Percentiles rank a stretch among this genome's conserved stretches.
These are phyloP conservation scores for Lentinula aciculospora DNA, from an alignment of 768 basidiomycete genomes.

Conservation along the genomic window DNA sequence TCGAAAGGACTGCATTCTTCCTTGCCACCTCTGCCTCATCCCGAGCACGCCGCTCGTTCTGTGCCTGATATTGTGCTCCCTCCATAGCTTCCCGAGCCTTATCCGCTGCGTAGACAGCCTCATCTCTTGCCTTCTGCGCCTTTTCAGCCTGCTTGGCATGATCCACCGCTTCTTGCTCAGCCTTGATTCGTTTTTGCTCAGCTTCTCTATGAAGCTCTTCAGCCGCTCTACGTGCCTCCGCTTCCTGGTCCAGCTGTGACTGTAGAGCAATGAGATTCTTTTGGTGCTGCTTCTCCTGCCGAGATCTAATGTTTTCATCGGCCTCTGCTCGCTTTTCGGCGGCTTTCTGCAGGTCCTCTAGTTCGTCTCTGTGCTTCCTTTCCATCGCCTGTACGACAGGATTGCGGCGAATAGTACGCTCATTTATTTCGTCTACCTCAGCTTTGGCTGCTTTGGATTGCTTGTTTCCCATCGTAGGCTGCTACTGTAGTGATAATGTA, in stretches of 20 bases:
- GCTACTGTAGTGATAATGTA: background rate
- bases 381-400: background rate
- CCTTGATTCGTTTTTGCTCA: background rate
- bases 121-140: conserved; percentile 1
- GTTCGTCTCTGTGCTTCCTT: conserved; percentile 1
- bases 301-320: background rate
- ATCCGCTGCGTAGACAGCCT: background rate
- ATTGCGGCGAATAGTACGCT: background rate
- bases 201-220: conserved; percentile 1
- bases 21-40: background rate
- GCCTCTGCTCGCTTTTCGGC: background rate
- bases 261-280: background rate
- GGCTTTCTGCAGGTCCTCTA: background rate
- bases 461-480: background rate
- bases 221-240: background rate
- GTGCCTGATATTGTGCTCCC: background rate
- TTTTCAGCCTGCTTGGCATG: background rate
- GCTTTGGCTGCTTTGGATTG: conserved; percentile 4
- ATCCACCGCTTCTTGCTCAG: background rate
- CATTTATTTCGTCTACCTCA: background rate
- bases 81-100: conserved; percentile 3
- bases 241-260: conserved; percentile 2
- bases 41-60: background rate
- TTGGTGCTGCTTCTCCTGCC: background rate
- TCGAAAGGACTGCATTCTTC: background rate